Base-by-base conservation (phyloP, 805 yeast species). In the Ogataea salicorniae region DNA sequence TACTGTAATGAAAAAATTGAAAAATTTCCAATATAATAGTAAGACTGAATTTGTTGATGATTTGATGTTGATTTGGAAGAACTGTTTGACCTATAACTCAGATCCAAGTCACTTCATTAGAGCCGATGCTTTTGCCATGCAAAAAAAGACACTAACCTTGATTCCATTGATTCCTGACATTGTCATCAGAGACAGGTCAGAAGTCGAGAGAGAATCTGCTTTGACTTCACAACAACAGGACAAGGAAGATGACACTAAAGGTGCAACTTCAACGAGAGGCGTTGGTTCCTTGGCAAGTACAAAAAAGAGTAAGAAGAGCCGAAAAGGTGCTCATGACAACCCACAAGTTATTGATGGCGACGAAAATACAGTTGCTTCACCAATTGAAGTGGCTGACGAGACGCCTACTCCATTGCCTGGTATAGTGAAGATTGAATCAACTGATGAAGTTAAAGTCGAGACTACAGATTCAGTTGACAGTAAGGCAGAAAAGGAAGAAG, bases 71-170 rank as follows among this genome's bases (percentile, higher is more conserved):
- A 94, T 94, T 31, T 94, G 99, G 99, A 81, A 82, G 52, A 94
- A 94, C 65, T 94, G 99, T 64, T 69, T 95, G 48, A 80, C 91
- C 1, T 94, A 89, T 64, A 94, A 94, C 64, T 84, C 97, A 0
- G 98, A 94, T 59, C 98, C 99, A 2, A 84, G 83, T 49, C 98
- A 94, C 65, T 92, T 87, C 55, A 64, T 94, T 40, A 74, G 99
- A 42, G 87, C 81, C 0, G 97, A 94, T 68, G 99, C 99, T 0
- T 67, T 87, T 42, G 97, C 97, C 2, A 95, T 94, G 99, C 95
- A 90, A 57, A 89, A 89, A 67, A 88, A 87, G 61, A 82, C 98
- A 0, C 63, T 80, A 45, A 75, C 81, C 41, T 72, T 94, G 45
- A 76, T 81, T 6, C 96, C 96, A 0, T 70, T 88, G 51, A 92